Evolutionary conservation across 169 alveolate genomes (phyloP).

Genomic region (Cryptosporidium muris): DNA sequence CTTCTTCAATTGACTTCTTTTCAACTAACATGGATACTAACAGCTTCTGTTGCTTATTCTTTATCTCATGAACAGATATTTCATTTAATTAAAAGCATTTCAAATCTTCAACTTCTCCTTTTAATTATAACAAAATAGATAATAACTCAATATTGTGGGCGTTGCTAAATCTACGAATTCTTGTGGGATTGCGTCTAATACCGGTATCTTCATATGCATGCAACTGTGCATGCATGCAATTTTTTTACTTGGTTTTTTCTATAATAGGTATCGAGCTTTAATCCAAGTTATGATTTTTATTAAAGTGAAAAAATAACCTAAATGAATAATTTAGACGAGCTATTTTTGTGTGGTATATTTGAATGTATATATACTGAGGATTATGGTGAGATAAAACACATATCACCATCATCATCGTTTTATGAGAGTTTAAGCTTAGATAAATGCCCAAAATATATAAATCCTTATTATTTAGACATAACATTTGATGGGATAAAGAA

Average conservation of each 20-base stretch:
- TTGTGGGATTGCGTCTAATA: too few relatives aligned
- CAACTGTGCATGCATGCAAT: too few relatives aligned
- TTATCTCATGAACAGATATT: background rate
- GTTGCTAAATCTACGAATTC: too few relatives aligned
- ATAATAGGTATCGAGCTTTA: too few relatives aligned
- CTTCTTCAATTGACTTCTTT: constrained; percentile 55
- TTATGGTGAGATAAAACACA: constrained; percentile 52
- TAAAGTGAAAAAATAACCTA: background rate
- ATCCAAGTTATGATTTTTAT: too few relatives aligned
- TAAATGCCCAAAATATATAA: background rate
- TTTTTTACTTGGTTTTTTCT: too few relatives aligned
- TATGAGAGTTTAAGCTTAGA: constrained; percentile 8
- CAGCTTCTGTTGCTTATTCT: too few relatives aligned
- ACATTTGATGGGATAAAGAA: constrained; percentile 63
- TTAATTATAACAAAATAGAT: background rate
- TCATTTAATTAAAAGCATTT: background rate
- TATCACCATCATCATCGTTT: constrained; percentile 29
- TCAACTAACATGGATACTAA: constrained; percentile 36
- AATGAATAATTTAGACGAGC: constrained; percentile 39
- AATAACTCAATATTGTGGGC: too few relatives aligned
- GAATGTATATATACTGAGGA: constrained; percentile 50
- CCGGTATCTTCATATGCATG: too few relatives aligned
- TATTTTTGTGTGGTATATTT: constrained; percentile 53
- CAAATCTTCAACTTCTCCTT: background rate
- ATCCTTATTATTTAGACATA: constrained; percentile 48